phyloP scores from a whole-genome alignment of 78 protist species.

The Planoprotostelium fungivorum region DNA sequence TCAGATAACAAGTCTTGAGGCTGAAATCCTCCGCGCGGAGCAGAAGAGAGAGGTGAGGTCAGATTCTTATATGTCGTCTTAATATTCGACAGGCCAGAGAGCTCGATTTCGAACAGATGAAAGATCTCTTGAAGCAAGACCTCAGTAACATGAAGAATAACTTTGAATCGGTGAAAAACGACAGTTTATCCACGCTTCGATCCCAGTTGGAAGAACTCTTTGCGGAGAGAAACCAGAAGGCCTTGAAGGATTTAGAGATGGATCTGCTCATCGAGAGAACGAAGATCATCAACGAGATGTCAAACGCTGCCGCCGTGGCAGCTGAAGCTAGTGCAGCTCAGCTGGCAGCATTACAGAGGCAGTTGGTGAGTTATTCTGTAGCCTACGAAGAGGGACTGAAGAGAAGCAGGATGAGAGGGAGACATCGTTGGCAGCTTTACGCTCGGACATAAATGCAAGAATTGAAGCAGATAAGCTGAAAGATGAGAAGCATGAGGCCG shows the following conservation, averaged over 20 bases:
- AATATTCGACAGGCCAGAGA: neutral
- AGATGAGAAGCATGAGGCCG: neutral
- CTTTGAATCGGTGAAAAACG: neutral
- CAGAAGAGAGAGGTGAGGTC: neutral
- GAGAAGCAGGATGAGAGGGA: neutral
- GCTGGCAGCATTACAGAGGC: no score
- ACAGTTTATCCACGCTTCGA: neutral
- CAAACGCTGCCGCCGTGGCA: neutral
- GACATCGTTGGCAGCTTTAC: no score
- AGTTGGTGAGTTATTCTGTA: no score
- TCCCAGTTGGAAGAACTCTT: neutral
- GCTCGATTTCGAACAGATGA: neutral
- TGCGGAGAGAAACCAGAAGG: neutral
- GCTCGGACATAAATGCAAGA: no score
- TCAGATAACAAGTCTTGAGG: neutral
- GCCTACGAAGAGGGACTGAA: neutral
- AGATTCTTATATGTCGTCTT: neutral
- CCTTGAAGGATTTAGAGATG: neutral
- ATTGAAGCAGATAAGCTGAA: neutral
- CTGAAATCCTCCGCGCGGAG: neutral
- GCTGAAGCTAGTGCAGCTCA: neutral
- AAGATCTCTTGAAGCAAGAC: neutral
- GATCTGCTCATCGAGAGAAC: neutral
- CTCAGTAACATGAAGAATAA: neutral
- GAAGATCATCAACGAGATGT: neutral